Percentiles rank a stretch among this genome's conserved stretches.
phyloP scores from a whole-genome alignment of 352 stramenopile species.

The Peronospora tabacina region DNA sequence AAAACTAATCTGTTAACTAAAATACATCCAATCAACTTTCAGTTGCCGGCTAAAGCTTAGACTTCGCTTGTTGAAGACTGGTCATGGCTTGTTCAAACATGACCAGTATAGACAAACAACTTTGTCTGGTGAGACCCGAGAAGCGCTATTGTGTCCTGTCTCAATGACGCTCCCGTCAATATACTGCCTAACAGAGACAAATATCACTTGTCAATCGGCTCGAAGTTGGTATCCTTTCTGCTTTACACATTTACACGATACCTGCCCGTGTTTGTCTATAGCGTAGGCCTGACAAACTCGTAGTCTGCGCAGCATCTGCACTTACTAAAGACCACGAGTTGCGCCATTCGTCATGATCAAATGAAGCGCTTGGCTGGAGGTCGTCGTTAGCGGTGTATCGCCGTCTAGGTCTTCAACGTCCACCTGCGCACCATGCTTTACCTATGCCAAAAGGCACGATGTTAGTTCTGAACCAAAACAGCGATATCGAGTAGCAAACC shows the following conservation, averaged over 20 bases:
- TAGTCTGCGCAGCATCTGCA: conserved; percentile 8
- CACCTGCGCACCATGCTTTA: conserved; percentile 49
- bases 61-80: too few relatives aligned
- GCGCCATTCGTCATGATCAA: conserved; percentile 37
- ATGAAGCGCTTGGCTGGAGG: conserved; percentile 33
- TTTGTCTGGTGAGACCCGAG: too few relatives aligned
- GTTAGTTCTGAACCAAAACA: conserved; percentile 7
- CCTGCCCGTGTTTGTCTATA: conserved; percentile 13
- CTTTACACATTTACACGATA: conserved; percentile 14
- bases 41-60: too few relatives aligned
- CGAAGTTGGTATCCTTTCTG: conserved; percentile 5
- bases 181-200: conserved; percentile 1
- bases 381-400: conserved; percentile 46
- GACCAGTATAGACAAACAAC: too few relatives aligned
- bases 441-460: conserved; percentile 20
- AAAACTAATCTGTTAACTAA: too few relatives aligned
- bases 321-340: conserved; percentile 20
- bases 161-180: too few relatives aligned
- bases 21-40: too few relatives aligned
- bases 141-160: too few relatives aligned
- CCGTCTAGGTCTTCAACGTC: conserved; percentile 62
- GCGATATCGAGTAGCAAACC: conserved; percentile 13
- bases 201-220: conserved; percentile 3
- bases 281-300: conserved; percentile 9
- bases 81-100: too few relatives aligned